A percentile compares a stretch with the other conserved stretches of the same genome.
Conservation (phyloP, 208 protist species). For the Leptomonas seymouri region DNA sequence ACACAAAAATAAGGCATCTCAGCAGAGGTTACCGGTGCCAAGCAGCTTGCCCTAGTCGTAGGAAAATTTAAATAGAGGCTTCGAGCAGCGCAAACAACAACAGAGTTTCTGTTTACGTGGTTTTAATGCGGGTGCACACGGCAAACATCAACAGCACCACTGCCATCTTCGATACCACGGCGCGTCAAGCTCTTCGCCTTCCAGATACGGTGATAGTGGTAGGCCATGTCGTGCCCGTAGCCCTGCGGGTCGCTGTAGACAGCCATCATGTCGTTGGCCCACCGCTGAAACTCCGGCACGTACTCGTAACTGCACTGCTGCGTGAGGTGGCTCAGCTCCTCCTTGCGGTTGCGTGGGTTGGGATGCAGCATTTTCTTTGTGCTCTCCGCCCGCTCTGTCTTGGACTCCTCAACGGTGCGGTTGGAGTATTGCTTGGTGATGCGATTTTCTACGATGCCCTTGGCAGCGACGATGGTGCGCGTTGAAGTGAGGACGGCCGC, state of each 20-base stretch:
- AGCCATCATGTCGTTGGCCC: conserved; percentile 92
- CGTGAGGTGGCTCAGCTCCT: conserved; percentile 84
- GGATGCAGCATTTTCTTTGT: conserved; percentile 58
- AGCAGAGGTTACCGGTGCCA: too few relatives aligned
- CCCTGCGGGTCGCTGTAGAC: conserved; percentile 85
- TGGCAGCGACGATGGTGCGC: conserved; percentile 71
- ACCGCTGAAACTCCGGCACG: conserved; percentile 91
- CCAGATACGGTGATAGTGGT: conserved; percentile 93
- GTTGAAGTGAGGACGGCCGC: conserved; percentile 1
- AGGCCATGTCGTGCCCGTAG: conserved; percentile 90
- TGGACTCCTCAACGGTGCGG: conserved; percentile 77
- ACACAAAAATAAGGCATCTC: not conserved
- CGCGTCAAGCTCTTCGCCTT: conserved; percentile 83
- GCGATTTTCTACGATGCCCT: conserved; percentile 89
- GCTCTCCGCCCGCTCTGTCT: conserved; percentile 62
- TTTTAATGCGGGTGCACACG: conserved; percentile 73
- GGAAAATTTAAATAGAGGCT: not conserved
- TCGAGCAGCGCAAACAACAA: not conserved
- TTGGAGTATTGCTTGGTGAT: conserved; percentile 86
- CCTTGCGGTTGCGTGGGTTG: conserved; percentile 83
- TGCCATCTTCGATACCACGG: conserved; percentile 82
- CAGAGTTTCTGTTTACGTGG: not conserved
- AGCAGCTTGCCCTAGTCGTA: not conserved
- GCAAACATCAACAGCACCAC: conserved; percentile 72
- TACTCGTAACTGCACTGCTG: conserved; percentile 91